These are phyloP conservation scores for Athelia psychrophila DNA, from an alignment of 1,284 basidiomycete genomes.

Conservation along the genomic window DNA sequence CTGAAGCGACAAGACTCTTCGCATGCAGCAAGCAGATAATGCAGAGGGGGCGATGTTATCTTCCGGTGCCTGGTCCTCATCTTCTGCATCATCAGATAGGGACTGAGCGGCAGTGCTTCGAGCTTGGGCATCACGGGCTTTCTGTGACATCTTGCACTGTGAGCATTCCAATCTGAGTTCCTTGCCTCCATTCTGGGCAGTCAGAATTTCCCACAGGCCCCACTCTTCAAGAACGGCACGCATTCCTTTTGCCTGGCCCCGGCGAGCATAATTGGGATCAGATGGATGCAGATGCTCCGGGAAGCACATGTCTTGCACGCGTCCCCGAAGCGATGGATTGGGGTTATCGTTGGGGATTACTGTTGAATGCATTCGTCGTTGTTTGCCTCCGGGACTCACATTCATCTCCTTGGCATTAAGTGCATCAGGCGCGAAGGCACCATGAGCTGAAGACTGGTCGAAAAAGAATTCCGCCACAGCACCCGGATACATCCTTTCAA, in stretches of 20 bases:
- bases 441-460: conserved; percentile 19
- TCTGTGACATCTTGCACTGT: conserved; percentile 10
- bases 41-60: not conserved
- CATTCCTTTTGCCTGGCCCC: conserved; percentile 18
- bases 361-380: conserved; percentile 11
- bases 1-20: conserved; percentile 12
- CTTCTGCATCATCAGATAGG: conserved; percentile 2
- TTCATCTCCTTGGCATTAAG: conserved; percentile 20
- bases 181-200: conserved; percentile 8
- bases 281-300: not conserved
- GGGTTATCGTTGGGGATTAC: conserved; percentile 15
- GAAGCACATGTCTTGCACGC: conserved; percentile 7
- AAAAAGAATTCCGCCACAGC: conserved; percentile 13
- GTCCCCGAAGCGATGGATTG: conserved; percentile 6
- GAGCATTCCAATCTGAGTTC: conserved; percentile 9
- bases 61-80: not conserved
- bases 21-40: conserved; percentile 15
- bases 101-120: conserved; percentile 4
- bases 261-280: conserved; percentile 9
- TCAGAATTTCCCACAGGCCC: not conserved
- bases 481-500: conserved; percentile 8
- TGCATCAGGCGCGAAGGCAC: conserved; percentile 14
- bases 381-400: conserved; percentile 15
- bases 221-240: conserved; percentile 5
- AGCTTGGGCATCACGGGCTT: conserved; percentile 8